Evolutionary conservation across 306 rosid species (phyloP), one percentile per base, ranked within the genome.

Genomic region (apple (Malus domestica)): DNA sequence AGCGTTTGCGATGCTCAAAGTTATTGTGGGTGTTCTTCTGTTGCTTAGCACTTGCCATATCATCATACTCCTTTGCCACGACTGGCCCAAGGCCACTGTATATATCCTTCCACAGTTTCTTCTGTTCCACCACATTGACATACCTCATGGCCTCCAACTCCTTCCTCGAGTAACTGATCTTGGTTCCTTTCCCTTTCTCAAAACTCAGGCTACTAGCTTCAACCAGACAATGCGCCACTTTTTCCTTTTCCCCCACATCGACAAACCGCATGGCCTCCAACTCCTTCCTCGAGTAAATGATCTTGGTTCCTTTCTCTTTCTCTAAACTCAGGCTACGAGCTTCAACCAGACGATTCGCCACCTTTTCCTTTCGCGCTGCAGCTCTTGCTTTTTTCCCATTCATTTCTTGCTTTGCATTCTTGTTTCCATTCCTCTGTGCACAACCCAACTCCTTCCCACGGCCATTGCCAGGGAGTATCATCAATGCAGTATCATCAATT

Each of bases 401-500:
- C 51, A 54, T 38, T 33, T 81, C 85, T 58, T 77, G 52, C 10
- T 55, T 62, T 4, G 29, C 67, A 68, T 76, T 25, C 38, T 67
- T 76, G 27, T 42, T 73, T 16, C 71, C 76, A n/a, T 70, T 72
- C 54, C 72, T 79, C 80, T 58, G 81, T 61, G 71, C 68, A 32
- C 71, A 69, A 58, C 57, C 76, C 30, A n/a, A 5, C 64, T 79
- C 83, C 63, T 73, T 63, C 44, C 74, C 72, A 35, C 52, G 72
- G 65, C 74, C 81, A 27, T 32, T 71, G 18, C 61, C 70, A 32
- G 72, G 35, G 15, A 33, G 84, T 42, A 10, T 85, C 90, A 6
- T 84, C 83, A 94, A 63, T 20, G 98, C 98, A 6, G 97, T 94
- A 44, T 94, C 96, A 71, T 94, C 98, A 44, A 94, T 82, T 2